Evolutionary conservation across 1,139 yeast genomes (phyloP), one percentile per base, ranked within the genome.

Genomic region (Scheffersomyces parashehatae): DNA sequence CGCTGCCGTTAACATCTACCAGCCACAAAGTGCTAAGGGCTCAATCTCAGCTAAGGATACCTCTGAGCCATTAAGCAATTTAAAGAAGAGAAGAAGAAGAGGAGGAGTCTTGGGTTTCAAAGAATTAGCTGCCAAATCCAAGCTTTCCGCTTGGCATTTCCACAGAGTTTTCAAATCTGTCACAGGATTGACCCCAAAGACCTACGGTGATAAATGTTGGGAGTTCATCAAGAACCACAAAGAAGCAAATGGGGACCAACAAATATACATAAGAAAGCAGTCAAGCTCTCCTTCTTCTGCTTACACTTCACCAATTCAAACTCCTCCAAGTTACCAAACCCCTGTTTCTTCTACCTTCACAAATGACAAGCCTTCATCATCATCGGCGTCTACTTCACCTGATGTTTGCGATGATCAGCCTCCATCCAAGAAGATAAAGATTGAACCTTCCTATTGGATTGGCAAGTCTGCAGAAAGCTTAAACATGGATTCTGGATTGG

Each of bases 111-210:
- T 88, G 38, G 96, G 96, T 0, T 88, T 88, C 67, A 87, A 88
- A 63, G 96, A 88, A 62, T 74, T 88, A 59, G 96, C 96, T 6
- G 85, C 89, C 13, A 86, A 88, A 59, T 85, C 91, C 10, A 87
- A 85, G 52, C 75, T 88, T 46, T 81, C 88, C 20, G 95, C 96
- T n/a, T 88, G 96, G 96, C 96, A 88, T 66, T 88, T 88, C 64
- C 96, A 88, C 68, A 73, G 96, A 43, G 96, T 88, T 30, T 88
- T 88, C 70, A 85, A 89, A 63, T 80, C 85, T 35, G 89, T 88
- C 45, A 86, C 95, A 12, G 91, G 93, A 1, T 75, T 88, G 49
- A 88, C 96, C 0, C 96, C 96, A 31, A 87, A 88, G 68, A 85
- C 88, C 5, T 88, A 88, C 56, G 96, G 96, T 41, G 96, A 88